Evolutionary conservation across 495 filamentous ascomycete genomes (phyloP).

Genomic region (Cercophora newfieldiana): DNA sequence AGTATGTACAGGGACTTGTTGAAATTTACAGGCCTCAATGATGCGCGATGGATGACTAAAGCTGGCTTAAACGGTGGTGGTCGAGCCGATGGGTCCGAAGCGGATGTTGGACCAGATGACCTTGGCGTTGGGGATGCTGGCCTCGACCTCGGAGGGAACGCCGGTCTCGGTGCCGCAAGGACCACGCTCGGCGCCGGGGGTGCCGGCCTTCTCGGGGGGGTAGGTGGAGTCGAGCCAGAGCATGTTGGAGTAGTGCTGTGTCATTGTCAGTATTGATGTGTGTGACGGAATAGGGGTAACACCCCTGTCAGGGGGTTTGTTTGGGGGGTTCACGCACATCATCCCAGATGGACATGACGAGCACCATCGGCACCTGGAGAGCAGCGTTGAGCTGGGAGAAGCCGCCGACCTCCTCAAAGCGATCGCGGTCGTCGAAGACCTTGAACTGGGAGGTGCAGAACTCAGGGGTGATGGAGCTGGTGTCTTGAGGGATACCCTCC

Average conservation of each 20-base stretch:
- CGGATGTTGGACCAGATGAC: slow-evolving; percentile 65
- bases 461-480: slow-evolving; percentile 41
- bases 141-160: slow-evolving; percentile 59
- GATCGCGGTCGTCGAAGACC: slow-evolving; percentile 52
- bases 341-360: slow-evolving; percentile 78
- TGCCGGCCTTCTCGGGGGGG: slow-evolving; percentile 54
- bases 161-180: slow-evolving; percentile 62
- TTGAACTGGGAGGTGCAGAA: slow-evolving; percentile 31
- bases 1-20: neutral
- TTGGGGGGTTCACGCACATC: slow-evolving; percentile 41
- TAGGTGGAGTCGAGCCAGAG: slow-evolving; percentile 80
- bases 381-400: slow-evolving; percentile 56
- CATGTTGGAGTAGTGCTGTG: slow-evolving; percentile 68
- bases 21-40: neutral
- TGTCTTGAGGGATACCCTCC: slow-evolving; percentile 37
- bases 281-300: no score
- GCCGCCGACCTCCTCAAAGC: slow-evolving; percentile 63
- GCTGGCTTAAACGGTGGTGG: slow-evolving; percentile 34
- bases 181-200: slow-evolving; percentile 68
- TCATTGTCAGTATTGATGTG: slow-evolving; percentile 4
- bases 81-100: slow-evolving; percentile 66
- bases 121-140: slow-evolving; percentile 40
- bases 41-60: neutral
- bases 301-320: neutral
- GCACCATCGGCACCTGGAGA: slow-evolving; percentile 64